Conservation (phyloP, 441 rosid genomes). For the Gossypium schwendimanii region DNA sequence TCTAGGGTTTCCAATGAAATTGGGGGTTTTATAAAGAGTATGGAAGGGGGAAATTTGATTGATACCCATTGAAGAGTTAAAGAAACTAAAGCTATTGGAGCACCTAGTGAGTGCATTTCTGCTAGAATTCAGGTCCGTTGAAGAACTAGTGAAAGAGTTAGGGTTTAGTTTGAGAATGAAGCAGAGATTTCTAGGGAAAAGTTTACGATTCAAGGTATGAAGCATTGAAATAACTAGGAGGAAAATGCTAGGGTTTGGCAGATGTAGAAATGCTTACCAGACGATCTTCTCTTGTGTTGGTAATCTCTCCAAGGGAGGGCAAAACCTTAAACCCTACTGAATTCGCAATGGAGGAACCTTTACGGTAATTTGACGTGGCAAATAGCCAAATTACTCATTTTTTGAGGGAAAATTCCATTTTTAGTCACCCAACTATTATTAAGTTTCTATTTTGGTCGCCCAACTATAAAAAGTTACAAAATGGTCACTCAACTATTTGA, state of each 20-base stretch:
- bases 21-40: slow-evolving; percentile 16
- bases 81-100: slow-evolving; percentile 15
- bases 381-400: background rate
- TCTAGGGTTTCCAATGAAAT: slow-evolving; percentile 3
- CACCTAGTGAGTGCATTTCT: background rate
- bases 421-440: too few species aligned
- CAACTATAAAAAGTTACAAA: too few species aligned
- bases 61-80: slow-evolving; percentile 20
- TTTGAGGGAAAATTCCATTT: too few species aligned
- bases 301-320: background rate
- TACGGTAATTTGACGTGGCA: background rate
- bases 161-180: slow-evolving; percentile 25
- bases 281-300: background rate
- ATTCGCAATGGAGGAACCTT: background rate
- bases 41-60: slow-evolving; percentile 16
- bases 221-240: slow-evolving; percentile 1
- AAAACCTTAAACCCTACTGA: background rate
- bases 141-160: slow-evolving; percentile 18
- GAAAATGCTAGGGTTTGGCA: background rate
- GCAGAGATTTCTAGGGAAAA: slow-evolving; percentile 25
- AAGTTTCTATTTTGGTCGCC: too few species aligned
- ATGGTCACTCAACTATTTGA: too few species aligned
- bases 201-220: slow-evolving; percentile 12
- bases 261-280: slow-evolving; percentile 8
- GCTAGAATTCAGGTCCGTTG: slow-evolving; percentile 11